Evolutionary conservation across 495 filamentous ascomycete species (phyloP).

Genomic region (Penicillium pulvis): DNA sequence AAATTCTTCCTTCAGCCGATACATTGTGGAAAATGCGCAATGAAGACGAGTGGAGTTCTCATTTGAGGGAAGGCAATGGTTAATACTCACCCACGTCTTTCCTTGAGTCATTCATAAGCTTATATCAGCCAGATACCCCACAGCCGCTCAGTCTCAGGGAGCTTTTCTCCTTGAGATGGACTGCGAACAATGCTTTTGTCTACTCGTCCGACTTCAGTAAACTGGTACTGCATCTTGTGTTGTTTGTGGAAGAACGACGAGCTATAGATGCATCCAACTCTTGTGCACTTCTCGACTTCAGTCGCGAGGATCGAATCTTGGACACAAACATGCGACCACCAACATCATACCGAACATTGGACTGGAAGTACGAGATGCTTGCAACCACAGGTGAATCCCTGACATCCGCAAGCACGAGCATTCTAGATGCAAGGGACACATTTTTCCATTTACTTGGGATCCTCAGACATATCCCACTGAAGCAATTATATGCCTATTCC

Average conservation of each 20-base stretch:
- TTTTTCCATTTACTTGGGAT: conserved; percentile 1
- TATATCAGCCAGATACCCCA: background rate
- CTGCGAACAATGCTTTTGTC: background rate
- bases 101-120: background rate
- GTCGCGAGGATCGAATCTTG: background rate
- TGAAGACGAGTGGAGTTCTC: background rate
- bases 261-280: background rate
- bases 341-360: background rate
- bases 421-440: background rate
- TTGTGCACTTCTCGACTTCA: background rate
- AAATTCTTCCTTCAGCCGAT: background rate
- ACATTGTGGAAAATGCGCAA: background rate
- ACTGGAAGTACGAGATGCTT: conserved; percentile 1
- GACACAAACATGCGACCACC: background rate
- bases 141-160: background rate
- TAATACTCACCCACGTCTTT: background rate
- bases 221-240: background rate
- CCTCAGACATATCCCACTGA: background rate
- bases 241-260: conserved; percentile 4
- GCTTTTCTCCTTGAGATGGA: background rate
- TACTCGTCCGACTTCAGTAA: background rate
- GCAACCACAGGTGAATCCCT: background rate
- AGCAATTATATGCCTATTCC: background rate
- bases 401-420: background rate
- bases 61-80: background rate